These are phyloP conservation scores for Gossypium gossypioides DNA, from an alignment of 441 rosid species.

Conservation along the genomic window DNA sequence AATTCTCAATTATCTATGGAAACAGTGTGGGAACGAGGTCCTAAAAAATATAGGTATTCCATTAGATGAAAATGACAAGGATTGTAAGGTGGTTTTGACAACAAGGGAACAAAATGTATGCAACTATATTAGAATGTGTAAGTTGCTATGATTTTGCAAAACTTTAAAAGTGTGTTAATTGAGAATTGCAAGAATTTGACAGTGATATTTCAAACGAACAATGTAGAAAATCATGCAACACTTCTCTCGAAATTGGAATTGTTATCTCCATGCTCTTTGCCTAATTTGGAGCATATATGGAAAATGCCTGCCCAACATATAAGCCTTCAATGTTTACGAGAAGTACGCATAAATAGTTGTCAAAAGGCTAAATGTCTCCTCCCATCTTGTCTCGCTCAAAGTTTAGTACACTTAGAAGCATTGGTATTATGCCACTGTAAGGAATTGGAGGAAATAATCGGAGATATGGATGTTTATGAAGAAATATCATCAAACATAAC, in stretches of 20 bases:
- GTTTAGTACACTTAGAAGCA: neutral
- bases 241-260: neutral
- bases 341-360: neutral
- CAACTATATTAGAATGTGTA: neutral
- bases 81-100: no score
- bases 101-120: no score
- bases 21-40: no score
- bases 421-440: neutral
- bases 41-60: no score
- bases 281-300: neutral
- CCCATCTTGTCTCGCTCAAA: neutral
- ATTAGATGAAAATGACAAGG: no score
- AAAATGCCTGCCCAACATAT: neutral
- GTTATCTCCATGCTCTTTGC: neutral
- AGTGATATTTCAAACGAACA: neutral
- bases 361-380: neutral
- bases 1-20: no score
- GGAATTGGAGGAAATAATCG: neutral
- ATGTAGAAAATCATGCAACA: neutral
- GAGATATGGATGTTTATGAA: neutral
- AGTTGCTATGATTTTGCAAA: neutral
- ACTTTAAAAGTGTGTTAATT: neutral
- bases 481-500: neutral
- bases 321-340: neutral
- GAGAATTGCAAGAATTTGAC: neutral